A percentile compares a stretch with the other conserved stretches of the same genome.
phyloP scores from a whole-genome alignment of 345 rosid species.

The Eucalyptus leucophloia region DNA sequence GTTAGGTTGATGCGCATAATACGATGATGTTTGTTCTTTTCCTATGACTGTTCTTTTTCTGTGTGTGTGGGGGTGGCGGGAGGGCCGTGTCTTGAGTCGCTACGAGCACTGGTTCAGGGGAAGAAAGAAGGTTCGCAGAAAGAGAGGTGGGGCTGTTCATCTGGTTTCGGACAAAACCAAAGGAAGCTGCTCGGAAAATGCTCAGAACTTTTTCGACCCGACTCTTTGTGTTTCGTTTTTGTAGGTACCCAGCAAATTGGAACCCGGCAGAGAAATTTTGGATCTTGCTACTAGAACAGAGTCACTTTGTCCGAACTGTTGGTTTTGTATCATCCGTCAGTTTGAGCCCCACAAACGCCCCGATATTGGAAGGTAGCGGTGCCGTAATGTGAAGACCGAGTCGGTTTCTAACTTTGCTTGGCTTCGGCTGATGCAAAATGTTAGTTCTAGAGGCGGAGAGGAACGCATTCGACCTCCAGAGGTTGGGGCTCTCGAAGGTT shows the following conservation, averaged over 20 bases:
- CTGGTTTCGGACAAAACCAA: background rate
- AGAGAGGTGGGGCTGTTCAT: background rate
- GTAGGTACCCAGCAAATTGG: background rate
- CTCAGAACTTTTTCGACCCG: background rate
- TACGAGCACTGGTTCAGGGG: background rate
- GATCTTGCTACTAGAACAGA: background rate
- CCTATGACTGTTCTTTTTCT: background rate
- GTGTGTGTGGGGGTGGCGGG: background rate
- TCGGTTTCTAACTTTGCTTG: background rate
- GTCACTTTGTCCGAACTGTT: background rate
- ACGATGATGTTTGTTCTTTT: background rate
- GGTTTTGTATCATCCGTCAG: background rate
- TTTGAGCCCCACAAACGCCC: background rate
- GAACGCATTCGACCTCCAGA: background rate
- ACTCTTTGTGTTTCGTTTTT: background rate
- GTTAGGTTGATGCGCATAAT: background rate
- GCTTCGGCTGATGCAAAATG: background rate
- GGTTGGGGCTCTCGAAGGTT: background rate
- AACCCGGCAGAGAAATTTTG: background rate
- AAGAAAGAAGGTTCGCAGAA: background rate
- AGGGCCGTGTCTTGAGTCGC: background rate
- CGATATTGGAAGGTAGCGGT: background rate
- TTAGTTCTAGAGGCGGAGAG: background rate
- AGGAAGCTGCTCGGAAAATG: background rate
- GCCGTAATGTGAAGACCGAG: background rate